phyloP scores from a whole-genome alignment of 768 basidiomycete genomes.

The Gelatoporia subvermispora region DNA sequence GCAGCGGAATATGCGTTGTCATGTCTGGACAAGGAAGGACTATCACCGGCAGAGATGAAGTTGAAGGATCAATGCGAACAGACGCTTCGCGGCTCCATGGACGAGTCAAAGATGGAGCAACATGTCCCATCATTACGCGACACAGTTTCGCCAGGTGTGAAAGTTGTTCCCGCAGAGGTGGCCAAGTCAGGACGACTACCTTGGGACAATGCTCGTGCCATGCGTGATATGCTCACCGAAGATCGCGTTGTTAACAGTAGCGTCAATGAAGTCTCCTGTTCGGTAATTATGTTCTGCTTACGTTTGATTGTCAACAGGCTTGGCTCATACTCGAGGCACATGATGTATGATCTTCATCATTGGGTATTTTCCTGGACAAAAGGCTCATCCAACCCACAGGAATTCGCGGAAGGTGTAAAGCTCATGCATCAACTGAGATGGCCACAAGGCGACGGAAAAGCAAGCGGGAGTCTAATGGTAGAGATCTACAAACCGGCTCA shows the following conservation, averaged over 20 bases:
- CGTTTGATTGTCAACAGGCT: too few relatives aligned
- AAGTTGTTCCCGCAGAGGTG: too few relatives aligned
- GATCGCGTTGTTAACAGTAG: neutral
- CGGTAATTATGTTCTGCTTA: too few relatives aligned
- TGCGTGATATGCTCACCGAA: neutral
- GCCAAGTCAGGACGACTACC: neutral
- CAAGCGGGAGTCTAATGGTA: neutral
- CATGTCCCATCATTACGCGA: too few relatives aligned
- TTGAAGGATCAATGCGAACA: conserved; percentile 29
- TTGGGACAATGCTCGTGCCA: neutral
- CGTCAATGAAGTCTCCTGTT: too few relatives aligned
- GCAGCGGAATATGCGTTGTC: conserved; percentile 26
- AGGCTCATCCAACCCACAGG: neutral
- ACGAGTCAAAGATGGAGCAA: neutral
- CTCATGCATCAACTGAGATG: neutral
- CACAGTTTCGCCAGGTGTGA: too few relatives aligned
- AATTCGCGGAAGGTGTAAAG: neutral
- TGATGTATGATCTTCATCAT: neutral
- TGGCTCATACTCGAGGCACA: conserved; percentile 1
- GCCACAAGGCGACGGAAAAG: neutral
- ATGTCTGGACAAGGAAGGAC: conserved; percentile 24
- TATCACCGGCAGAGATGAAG: conserved; percentile 26
- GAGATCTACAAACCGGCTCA: neutral
- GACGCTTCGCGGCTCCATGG: neutral
- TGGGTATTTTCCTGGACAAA: neutral